phyloP scores from a whole-genome alignment of 768 basidiomycete genomes.

The Leccinellum albellum region DNA sequence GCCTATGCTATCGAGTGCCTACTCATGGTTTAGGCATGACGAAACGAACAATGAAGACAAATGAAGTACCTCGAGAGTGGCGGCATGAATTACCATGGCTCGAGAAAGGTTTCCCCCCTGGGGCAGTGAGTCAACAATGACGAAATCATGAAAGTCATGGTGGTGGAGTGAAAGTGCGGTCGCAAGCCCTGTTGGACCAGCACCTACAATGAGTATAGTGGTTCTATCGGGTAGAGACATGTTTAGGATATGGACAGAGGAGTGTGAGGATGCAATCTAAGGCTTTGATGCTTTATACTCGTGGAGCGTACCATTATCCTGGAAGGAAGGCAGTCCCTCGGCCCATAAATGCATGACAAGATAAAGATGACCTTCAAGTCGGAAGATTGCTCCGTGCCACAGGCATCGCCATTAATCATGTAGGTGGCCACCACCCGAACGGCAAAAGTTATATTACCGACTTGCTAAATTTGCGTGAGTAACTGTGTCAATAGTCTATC shows the following conservation, averaged over 20 bases:
- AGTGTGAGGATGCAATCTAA: background rate
- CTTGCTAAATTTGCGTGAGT: no score
- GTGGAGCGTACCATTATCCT: background rate
- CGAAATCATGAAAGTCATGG: constrained; percentile 39
- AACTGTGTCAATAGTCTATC: no score
- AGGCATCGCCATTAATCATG: background rate
- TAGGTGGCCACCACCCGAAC: background rate
- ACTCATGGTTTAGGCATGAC: constrained; percentile 30
- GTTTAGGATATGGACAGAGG: background rate
- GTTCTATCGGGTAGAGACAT: constrained; percentile 34
- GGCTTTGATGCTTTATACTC: background rate
- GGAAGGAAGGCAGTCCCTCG: background rate
- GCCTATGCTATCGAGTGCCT: constrained; percentile 46
- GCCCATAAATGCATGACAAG: background rate
- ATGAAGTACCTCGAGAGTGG: constrained; percentile 46
- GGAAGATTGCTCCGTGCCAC: background rate
- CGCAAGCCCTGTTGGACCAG: constrained; percentile 47
- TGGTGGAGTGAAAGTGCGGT: constrained; percentile 43
- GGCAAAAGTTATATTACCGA: no score
- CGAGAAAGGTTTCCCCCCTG: constrained; percentile 39
- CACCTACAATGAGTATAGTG: constrained; percentile 47
- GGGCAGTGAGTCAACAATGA: constrained; percentile 39
- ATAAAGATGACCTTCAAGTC: background rate
- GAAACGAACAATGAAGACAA: background rate
- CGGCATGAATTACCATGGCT: constrained; percentile 46